Conservation (phyloP, 352 stramenopile genomes). For the Aphanomyces cochlioides region DNA sequence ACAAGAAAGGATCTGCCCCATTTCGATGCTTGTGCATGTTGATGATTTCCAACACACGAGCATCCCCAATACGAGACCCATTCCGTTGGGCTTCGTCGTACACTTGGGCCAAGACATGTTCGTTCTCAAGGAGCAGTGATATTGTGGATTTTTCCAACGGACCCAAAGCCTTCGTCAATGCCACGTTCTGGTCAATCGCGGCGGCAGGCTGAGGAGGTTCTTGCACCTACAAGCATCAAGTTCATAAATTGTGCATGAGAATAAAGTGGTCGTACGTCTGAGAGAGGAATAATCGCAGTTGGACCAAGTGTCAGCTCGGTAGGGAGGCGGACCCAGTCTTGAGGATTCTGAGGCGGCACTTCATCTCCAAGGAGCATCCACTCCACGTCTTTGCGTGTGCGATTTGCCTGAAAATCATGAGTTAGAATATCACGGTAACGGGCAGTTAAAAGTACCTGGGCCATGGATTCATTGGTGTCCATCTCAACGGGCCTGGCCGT, state of each 20-base stretch:
- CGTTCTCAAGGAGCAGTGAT: constrained; percentile 62
- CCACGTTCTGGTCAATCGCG: constrained; percentile 55
- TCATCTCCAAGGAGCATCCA: constrained; percentile 79
- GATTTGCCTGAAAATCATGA: constrained; percentile 32
- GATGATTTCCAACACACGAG: constrained; percentile 73
- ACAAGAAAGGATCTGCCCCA: constrained; percentile 41
- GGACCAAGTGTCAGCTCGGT: constrained; percentile 59
- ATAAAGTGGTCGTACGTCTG: constrained; percentile 41
- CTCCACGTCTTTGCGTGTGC: constrained; percentile 76
- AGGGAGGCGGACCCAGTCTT: constrained; percentile 63
- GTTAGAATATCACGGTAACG: background rate
- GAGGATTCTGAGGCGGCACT: constrained; percentile 66
- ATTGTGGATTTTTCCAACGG: constrained; percentile 73
- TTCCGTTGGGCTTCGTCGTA: constrained; percentile 78
- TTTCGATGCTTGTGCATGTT: constrained; percentile 35
- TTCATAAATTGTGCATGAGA: background rate
- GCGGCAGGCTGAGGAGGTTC: background rate
- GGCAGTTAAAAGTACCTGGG: constrained; percentile 34
- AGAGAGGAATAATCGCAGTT: constrained; percentile 60
- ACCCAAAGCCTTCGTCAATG: constrained; percentile 59
- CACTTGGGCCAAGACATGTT: constrained; percentile 68
- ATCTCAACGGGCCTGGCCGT: constrained; percentile 38
- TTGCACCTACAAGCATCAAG: background rate
- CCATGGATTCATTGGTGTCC: constrained; percentile 58
- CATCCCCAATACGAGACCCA: constrained; percentile 68